Evolutionary conservation across 257 asterid species (phyloP).

Genomic region (Solanum habrochaites): DNA sequence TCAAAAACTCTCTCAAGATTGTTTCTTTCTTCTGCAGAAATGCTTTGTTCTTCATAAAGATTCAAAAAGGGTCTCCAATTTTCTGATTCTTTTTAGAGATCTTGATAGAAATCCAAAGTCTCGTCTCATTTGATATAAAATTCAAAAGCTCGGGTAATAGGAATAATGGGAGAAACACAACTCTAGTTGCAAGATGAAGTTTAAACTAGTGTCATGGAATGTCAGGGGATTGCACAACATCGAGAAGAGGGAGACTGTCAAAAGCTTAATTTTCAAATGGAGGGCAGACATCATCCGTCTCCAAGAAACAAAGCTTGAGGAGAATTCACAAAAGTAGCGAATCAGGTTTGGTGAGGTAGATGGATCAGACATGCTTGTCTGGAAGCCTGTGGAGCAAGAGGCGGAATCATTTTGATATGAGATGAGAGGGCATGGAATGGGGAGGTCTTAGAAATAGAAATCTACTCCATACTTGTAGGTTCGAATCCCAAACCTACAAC

Average conservation of each 20-base stretch:
- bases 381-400: neutral
- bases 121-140: neutral
- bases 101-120: neutral
- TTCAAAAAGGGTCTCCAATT: too few species aligned
- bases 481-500: neutral
- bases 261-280: neutral
- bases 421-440: neutral
- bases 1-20: too few species aligned
- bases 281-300: neutral
- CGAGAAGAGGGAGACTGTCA: neutral
- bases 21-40: too few species aligned
- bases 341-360: neutral
- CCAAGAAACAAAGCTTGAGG: neutral
- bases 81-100: too few species aligned
- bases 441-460: neutral
- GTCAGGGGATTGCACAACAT: neutral
- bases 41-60: too few species aligned
- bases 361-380: neutral
- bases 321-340: neutral
- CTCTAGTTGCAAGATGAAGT: neutral
- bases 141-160: neutral
- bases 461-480: neutral
- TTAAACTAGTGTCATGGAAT: neutral
- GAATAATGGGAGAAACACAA: neutral
- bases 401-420: neutral